Evolutionary conservation across 1,284 basidiomycete species (phyloP), one percentile per base, ranked within the genome.

Genomic region (Ceratobasidium sp.): DNA sequence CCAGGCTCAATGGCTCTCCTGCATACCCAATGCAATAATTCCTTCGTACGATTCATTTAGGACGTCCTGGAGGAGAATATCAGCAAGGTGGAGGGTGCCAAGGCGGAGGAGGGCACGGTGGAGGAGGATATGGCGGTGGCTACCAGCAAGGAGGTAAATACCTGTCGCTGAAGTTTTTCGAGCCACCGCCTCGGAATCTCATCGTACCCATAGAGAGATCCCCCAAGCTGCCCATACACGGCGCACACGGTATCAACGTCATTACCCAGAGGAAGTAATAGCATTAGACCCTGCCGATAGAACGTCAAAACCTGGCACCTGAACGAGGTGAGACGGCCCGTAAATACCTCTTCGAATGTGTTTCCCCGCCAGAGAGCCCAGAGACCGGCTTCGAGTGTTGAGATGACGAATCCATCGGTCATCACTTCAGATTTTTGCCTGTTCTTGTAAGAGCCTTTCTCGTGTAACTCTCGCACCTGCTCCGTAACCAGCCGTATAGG

Each of bases 181-280:
- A 77, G 23, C 78, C 78, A 78, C 49, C 78, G 28, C 20, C 51
- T 20, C 4, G 78, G 78, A 5, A 78, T 77, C 26, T 71, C 71
- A 1, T 75, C 76, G 51, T 65, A 65, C 10, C 78, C 78, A 65
- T 71, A 78, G 17, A 53, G 60, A 3, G 78, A 68, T 11, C 78
- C 78, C 1, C 77, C 78, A 4, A 78, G 49, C 31, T 74, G 54
- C 3, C 75, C 78, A 35, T 79, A 79, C 11, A 79, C 77, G 5
- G 77, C 75, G 17, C 78, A 35, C 4, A 78, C 75, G 17, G 78
- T 78, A 45, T 79, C 78, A n/a, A 77, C 78, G 39, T 79, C 78
- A 23, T 51, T 54, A 13, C 78, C 78, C 13, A 79, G 65, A 13
- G 68, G 69, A 23, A 78, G 75, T 6, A 77, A 53, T 23, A 74